A percentile compares a stretch with the other conserved stretches of the same genome.
phyloP scores from a whole-genome alignment of 225 moss, liverwort and hornwort species.

The Polytrichum formosum region DNA sequence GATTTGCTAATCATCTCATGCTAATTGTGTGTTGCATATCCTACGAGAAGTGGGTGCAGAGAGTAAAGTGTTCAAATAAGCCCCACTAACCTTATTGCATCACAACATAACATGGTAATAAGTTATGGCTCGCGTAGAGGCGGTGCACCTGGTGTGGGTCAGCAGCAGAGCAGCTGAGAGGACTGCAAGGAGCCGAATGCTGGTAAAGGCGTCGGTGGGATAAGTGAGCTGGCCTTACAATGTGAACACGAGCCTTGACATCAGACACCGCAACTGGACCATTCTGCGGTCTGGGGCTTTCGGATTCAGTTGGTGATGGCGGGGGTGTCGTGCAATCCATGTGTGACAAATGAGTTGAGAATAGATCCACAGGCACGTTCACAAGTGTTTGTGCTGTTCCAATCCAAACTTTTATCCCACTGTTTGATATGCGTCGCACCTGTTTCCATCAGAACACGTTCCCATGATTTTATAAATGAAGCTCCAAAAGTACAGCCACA shows the following conservation, averaged over 20 bases:
- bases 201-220: conserved; percentile 45
- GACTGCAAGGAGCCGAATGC: conserved; percentile 8
- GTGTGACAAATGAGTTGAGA: conserved; percentile 44
- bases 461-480: too few species aligned
- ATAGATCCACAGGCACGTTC: conserved; percentile 45
- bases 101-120: not conserved
- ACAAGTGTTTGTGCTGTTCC: conserved; percentile 37
- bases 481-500: too few species aligned
- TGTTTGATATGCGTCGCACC: conserved; percentile 34
- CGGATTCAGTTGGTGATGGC: conserved; percentile 6
- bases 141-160: conserved; percentile 1
- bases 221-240: conserved; percentile 52
- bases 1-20: too few species aligned
- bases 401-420: conserved; percentile 45
- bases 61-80: too few species aligned
- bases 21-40: too few species aligned
- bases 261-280: not conserved
- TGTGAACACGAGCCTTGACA: conserved; percentile 32
- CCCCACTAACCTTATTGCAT: too few species aligned
- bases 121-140: not conserved
- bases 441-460: not conserved
- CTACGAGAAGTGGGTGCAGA: too few species aligned
- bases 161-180: conserved; percentile 1
- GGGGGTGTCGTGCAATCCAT: conserved; percentile 16
- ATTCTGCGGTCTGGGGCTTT: not conserved